Percentiles rank a stretch among this genome's conserved stretches.
Conservation (phyloP, 345 rosid species). For the Rhodamnia rubescens region DNA sequence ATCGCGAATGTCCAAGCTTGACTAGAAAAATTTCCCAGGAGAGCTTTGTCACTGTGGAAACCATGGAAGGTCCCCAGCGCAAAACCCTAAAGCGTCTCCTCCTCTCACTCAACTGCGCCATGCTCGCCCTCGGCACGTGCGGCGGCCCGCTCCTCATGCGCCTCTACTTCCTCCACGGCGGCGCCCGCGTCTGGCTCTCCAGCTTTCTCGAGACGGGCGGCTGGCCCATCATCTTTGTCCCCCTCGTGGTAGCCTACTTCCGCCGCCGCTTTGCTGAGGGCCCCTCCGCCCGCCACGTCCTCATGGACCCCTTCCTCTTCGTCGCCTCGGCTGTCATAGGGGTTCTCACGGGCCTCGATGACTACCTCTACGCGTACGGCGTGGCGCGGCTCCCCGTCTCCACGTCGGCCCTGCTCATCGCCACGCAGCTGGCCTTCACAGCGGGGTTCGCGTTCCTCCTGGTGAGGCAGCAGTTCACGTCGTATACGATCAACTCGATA, state of each 20-base stretch:
- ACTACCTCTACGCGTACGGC: slow-evolving; percentile 59
- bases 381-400: slow-evolving; percentile 49
- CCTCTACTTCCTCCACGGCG: slow-evolving; percentile 4
- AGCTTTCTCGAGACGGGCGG: not conserved
- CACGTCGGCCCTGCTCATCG: slow-evolving; percentile 52
- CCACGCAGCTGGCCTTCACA: slow-evolving; percentile 53
- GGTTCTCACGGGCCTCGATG: slow-evolving; percentile 37
- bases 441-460: slow-evolving; percentile 52
- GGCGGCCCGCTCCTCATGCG: slow-evolving; percentile 1
- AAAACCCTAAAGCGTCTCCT: not conserved
- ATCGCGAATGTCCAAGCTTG: not conserved
- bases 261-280: slow-evolving; percentile 6
- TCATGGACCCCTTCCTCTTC: slow-evolving; percentile 22
- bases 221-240: slow-evolving; percentile 17
- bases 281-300: slow-evolving; percentile 8
- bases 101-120: not conserved
- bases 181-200: not conserved
- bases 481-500: slow-evolving; percentile 49
- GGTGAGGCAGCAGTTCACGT: slow-evolving; percentile 52
- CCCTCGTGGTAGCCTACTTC: slow-evolving; percentile 22
- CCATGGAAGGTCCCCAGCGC: not conserved
- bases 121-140: not conserved
- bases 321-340: slow-evolving; percentile 28
- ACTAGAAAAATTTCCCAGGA: not conserved
- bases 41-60: not conserved